Conservation (phyloP, 2,329 filamentous ascomycete genomes). For the Pseudocercospora musae region DNA sequence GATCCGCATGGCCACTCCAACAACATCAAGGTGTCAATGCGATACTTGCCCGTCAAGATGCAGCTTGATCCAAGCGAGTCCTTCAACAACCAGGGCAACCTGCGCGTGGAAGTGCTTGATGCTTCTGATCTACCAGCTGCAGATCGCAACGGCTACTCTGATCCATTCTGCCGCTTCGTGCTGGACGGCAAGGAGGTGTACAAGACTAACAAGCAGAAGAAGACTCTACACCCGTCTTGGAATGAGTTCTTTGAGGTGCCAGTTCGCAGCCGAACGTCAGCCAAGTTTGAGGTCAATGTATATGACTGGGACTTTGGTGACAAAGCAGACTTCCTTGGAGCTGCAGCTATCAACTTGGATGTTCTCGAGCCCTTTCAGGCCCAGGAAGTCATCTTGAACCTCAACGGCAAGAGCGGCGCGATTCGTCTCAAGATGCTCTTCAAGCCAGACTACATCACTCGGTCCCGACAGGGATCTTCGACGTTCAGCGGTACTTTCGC, state of each 20-base stretch:
- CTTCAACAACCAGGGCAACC: constrained; percentile 97
- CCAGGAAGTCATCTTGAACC: constrained; percentile 67
- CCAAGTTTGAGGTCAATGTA: constrained; percentile 77
- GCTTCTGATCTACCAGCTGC: constrained; percentile 84
- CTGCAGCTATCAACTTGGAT: constrained; percentile 70
- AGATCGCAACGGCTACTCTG: constrained; percentile 93
- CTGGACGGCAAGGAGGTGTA: constrained; percentile 85
- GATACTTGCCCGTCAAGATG: constrained; percentile 95
- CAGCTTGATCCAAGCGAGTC: constrained; percentile 88
- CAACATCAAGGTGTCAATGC: constrained; percentile 85
- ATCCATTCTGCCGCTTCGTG: constrained; percentile 93
- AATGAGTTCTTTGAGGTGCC: constrained; percentile 91
- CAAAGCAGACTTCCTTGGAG: constrained; percentile 86
- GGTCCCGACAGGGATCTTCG: constrained; percentile 81
- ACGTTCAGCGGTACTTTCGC: constrained; percentile 92
- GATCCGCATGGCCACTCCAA: constrained; percentile 72
- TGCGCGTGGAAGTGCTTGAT: constrained; percentile 90
- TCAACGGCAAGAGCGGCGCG: constrained; percentile 87
- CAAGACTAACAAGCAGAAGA: constrained; percentile 96
- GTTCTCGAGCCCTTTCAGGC: constrained; percentile 80
- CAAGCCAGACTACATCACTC: constrained; percentile 85
- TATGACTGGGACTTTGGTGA: constrained; percentile 98
- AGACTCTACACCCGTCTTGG: constrained; percentile 91
- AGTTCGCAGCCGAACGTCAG: constrained; percentile 77
- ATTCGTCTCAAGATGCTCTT: constrained; percentile 84